Percentiles rank a stretch among this genome's conserved stretches.
phyloP scores from a whole-genome alignment of 306 rosid genomes.

The Lotus japonicus region DNA sequence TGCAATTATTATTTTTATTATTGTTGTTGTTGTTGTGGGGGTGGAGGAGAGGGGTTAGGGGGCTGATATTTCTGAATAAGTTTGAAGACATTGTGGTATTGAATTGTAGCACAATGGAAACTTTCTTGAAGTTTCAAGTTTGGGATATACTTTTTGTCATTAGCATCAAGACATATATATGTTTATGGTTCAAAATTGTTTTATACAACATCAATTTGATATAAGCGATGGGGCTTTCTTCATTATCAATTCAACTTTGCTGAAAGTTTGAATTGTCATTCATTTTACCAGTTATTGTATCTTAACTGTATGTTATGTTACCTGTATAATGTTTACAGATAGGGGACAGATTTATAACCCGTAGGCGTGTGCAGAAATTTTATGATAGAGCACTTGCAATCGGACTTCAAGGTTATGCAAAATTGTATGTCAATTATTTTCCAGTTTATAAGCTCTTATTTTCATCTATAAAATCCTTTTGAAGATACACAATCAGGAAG shows the following conservation, averaged over 20 bases:
- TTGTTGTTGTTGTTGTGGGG: too few species aligned
- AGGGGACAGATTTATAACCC: slow-evolving; percentile 85
- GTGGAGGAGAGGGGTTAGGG: too few species aligned
- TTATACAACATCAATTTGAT: neutral
- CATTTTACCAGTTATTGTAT: slow-evolving; percentile 12
- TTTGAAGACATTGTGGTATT: neutral
- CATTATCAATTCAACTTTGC: neutral
- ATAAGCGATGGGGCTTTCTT: neutral
- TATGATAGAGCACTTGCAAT: slow-evolving; percentile 80
- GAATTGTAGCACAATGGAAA: slow-evolving; percentile 3
- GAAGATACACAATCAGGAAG: neutral
- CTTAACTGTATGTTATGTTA: slow-evolving; percentile 7
- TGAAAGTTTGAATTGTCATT: neutral
- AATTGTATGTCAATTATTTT: slow-evolving; percentile 57
- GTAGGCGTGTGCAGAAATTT: slow-evolving; percentile 72
- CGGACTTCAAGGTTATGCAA: slow-evolving; percentile 90
- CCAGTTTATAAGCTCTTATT: slow-evolving; percentile 12
- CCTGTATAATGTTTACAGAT: slow-evolving; percentile 44
- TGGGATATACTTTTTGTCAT: neutral
- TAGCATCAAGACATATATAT: slow-evolving; percentile 2
- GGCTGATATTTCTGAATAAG: neutral
- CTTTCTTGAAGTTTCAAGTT: slow-evolving; percentile 1
- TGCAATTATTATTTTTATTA: too few species aligned
- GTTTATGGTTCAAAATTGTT: slow-evolving; percentile 12
- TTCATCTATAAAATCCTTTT: neutral